Conservation (phyloP, 257 asterid species). For the Plantago ovata region DNA sequence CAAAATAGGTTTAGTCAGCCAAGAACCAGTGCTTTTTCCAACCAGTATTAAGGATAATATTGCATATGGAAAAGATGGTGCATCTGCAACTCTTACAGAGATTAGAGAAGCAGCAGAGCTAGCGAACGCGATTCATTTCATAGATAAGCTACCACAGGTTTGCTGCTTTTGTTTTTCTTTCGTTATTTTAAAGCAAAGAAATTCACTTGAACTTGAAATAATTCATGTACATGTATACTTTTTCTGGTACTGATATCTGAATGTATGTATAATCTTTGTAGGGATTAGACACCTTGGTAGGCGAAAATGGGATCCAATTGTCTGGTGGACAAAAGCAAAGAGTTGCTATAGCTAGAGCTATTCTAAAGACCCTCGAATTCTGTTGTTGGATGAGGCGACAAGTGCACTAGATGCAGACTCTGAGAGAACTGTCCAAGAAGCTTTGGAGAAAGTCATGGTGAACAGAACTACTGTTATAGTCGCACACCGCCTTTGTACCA, state of each 20-base stretch:
- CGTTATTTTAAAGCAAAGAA: too few relatives aligned
- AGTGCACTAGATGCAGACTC: constrained; percentile 73
- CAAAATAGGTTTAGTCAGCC: constrained; percentile 33
- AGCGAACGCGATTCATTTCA: constrained; percentile 31
- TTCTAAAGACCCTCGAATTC: constrained; percentile 57
- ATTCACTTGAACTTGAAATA: too few relatives aligned
- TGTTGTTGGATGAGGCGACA: constrained; percentile 73
- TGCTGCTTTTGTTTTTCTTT: too few relatives aligned
- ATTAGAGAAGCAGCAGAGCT: constrained; percentile 28
- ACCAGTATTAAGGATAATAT: constrained; percentile 32
- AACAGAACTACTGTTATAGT: constrained; percentile 57
- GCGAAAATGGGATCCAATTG: constrained; percentile 73
- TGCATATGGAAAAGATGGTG: constrained; percentile 29
- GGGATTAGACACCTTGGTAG: constrained; percentile 67
- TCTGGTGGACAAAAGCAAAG: constrained; percentile 80
- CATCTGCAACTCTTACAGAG: constrained; percentile 33
- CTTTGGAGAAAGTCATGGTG: constrained; percentile 56
- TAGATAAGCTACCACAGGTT: constrained; percentile 28
- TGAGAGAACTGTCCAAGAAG: constrained; percentile 62
- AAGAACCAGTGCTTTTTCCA: constrained; percentile 36
- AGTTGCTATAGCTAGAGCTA: constrained; percentile 70
- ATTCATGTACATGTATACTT: too few relatives aligned
- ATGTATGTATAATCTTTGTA: constrained; percentile 13
- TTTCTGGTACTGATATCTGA: too few relatives aligned
- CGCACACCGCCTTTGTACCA: constrained; percentile 61